Percentiles rank a stretch among this genome's conserved stretches.
Conservation (phyloP, 2,329 filamentous ascomycete genomes). For the Fusarium oxysporum region DNA sequence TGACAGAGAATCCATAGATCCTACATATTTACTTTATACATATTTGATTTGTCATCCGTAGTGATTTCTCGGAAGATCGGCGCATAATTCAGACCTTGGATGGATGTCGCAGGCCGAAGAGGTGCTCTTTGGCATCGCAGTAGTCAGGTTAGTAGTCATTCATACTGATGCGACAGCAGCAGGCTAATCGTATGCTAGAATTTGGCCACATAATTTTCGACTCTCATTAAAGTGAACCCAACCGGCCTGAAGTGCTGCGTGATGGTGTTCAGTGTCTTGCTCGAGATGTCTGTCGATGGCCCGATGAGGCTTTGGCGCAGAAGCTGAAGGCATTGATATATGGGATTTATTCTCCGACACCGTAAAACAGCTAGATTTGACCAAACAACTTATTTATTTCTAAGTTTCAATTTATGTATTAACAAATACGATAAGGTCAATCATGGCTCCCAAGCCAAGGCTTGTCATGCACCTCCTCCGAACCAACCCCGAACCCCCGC, state of each 20-base stretch:
- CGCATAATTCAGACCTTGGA: too few relatives aligned
- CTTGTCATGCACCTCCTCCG: constrained; percentile 13
- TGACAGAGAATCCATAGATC: background rate
- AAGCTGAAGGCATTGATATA: too few relatives aligned
- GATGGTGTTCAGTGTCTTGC: background rate
- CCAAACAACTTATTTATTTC: rapidly evolving
- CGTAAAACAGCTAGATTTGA: rapidly evolving
- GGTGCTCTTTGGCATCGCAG: background rate
- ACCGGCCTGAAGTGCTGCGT: rapidly evolving
- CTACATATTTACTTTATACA: too few relatives aligned
- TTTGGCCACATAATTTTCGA: rapidly evolving
- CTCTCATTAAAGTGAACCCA: rapidly evolving
- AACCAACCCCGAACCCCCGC: constrained; percentile 36
- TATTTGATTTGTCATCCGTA: background rate
- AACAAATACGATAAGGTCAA: background rate
- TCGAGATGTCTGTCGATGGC: background rate
- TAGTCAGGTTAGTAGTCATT: background rate
- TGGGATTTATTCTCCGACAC: rapidly evolving
- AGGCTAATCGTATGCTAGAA: rapidly evolving
- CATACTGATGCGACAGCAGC: too few relatives aligned
- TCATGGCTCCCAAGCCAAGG: background rate
- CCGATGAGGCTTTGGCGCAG: background rate
- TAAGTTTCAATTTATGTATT: rapidly evolving
- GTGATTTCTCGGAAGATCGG: background rate
- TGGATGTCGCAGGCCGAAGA: background rate